Evolutionary conservation across 169 alveolate species (phyloP), one percentile per base, ranked within the genome.

Genomic region (Cryptosporidium bovis): DNA sequence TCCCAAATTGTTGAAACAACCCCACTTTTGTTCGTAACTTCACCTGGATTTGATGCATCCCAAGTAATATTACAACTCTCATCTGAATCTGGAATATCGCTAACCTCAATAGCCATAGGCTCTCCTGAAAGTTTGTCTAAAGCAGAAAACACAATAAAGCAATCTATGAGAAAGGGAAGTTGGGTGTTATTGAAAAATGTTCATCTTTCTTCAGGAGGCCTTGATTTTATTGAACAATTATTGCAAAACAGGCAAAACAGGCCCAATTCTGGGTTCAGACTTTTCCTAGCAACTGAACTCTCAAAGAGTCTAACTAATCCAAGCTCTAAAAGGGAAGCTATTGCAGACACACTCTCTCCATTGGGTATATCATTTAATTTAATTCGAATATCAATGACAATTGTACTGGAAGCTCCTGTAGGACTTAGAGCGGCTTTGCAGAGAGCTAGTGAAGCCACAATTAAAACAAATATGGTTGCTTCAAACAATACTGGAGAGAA

Each of bases 41-140:
- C 99, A 31, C 99, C 99, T 2, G 99, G 99, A n/a, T 97, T 95
- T 91, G 99, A 98, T 90, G 98, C 99, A 15, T 93, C 98, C 33
- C 93, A 94, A 51, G 96, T 95, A 66, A 96, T 97, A 18, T 97
- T 96, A 31, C 90, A 92, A 53, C 90, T 97, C 64, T 97, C 99
- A 4, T 95, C 94, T 83, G 96, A 94, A 68, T 90, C 92, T 56
- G 95, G 95, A 83, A 93, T 94, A 69, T 92, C 93, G 44, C 82
- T 95, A 64, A 92, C 91, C 51, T 93, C 99, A 4, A 96, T 97
- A 34, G 99, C 99, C 46, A 98, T 98, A 95, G 99, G 99, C 48
- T 93, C 98, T 27, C 96, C 97, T 53, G 99, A 98, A 90, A 99
- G 99, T 18, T 95, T 95, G 84, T 96, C 92, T 27, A 89, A 93